phyloP scores from a whole-genome alignment of 1,284 basidiomycete species.

The Testicularia cyperi region DNA sequence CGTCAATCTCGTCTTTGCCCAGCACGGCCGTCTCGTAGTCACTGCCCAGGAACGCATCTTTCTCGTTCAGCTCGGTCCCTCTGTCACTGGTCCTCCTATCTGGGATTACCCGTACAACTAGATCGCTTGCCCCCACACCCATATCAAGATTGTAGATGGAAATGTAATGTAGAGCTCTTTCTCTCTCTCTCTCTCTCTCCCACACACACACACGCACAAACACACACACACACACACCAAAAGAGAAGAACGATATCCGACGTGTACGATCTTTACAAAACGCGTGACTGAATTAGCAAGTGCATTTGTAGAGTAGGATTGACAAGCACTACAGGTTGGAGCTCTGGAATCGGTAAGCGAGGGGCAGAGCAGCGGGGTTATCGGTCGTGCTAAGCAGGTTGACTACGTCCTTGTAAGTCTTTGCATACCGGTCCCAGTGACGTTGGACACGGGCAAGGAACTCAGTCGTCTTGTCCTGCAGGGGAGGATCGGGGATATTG shows the following conservation, averaged over 20 bases:
- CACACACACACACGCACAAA: too few relatives aligned
- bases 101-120: conserved; percentile 1
- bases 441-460: conserved; percentile 40
- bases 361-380: conserved; percentile 56
- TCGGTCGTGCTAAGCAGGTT: conserved; percentile 57
- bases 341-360: conserved; percentile 54
- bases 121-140: too few relatives aligned
- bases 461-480: conserved; percentile 26
- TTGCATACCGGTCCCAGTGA: conserved; percentile 47
- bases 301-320: too few relatives aligned
- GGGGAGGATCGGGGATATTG: conserved; percentile 15
- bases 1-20: conserved; percentile 6
- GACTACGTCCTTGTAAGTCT: conserved; percentile 57
- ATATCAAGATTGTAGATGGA: too few relatives aligned
- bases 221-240: too few relatives aligned
- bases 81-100: neutral
- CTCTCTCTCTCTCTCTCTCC: too few relatives aligned
- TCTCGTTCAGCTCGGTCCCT: neutral
- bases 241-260: too few relatives aligned
- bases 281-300: too few relatives aligned
- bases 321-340: conserved; percentile 33
- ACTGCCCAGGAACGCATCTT: conserved; percentile 2
- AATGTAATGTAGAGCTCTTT: too few relatives aligned
- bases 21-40: conserved; percentile 5
- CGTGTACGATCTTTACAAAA: too few relatives aligned